Base-by-base conservation (phyloP, 192 early-diverging fungal genomes). In the Coemansia sp. region DNA sequence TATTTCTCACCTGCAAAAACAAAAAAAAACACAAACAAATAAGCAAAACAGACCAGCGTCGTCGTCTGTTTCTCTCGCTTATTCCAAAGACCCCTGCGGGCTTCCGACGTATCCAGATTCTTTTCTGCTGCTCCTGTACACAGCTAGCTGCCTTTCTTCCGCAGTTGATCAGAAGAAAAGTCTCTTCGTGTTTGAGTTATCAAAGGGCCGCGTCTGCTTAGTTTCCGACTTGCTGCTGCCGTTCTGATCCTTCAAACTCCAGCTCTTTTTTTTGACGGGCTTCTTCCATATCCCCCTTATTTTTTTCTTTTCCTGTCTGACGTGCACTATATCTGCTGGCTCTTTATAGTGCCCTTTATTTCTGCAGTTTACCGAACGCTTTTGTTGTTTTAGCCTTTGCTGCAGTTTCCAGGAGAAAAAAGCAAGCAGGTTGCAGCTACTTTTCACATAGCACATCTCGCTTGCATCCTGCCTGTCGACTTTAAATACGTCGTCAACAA, bases 321-420 rank as follows among this genome's bases (percentile, higher is more conserved):
- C 34, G 17, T 42, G 63, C 76, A 79, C 76, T 79, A 79, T 79
- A 73, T 68, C 64, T 38, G 68, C 69, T 71, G 63, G 69, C 52
- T 42, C 58, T 56, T 67, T 59, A 76, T 72, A 78, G 76, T 72
- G 71, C 40, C 18, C 34, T n/a, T 59, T 36, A 18, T 8, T 34
- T 36, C 36, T 36, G 31, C 20, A 22, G 29, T 56, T 56, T 31
- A 54, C 10, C 12, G 51, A 54, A 25, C 28, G 22, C 2, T 29
- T 29, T 25, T 54, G 51, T 25, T 29, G 18, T 25, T 20, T 30
- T 30, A 54, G 28, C 25, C 51, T 2, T 12, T 30, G 22, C 51
- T 54, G 38, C 57, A 60, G 17, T 22, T 10, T 22, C 17, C 29
- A 14, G 32, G 18, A 42, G 34, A 60, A 60, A 60, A 60, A 36